Conservation (phyloP, 768 basidiomycete species). For the Tricholoma terreum region DNA sequence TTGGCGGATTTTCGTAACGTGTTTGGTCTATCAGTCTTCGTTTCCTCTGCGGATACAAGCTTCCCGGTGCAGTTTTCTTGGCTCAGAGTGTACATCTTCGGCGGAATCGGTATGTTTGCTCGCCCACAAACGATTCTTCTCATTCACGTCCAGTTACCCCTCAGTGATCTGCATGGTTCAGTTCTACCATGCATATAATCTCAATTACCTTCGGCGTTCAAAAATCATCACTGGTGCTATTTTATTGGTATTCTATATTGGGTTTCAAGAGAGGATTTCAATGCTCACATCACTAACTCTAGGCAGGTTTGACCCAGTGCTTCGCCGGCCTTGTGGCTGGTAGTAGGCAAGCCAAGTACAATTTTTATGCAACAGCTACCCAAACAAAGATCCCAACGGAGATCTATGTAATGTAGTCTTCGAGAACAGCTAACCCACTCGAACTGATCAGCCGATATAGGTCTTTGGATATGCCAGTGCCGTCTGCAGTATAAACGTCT, state of each 20-base stretch:
- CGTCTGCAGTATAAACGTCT: not conserved
- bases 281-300: not conserved
- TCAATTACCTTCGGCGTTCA: not conserved
- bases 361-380: slow-evolving; percentile 1
- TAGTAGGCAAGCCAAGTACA: not conserved
- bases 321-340: not conserved
- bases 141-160: not conserved
- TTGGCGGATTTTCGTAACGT: slow-evolving; percentile 5
- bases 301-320: not conserved
- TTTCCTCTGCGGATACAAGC: not conserved
- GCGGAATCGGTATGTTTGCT: not conserved
- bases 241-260: not conserved
- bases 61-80: not conserved
- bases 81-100: slow-evolving; percentile 5
- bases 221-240: not conserved
- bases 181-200: not conserved
- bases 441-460: not conserved
- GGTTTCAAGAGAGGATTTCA: not conserved
- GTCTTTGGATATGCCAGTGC: not conserved
- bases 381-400: not conserved
- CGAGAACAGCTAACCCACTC: not conserved
- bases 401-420: not conserved
- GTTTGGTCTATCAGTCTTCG: not conserved
- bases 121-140: too few species aligned
- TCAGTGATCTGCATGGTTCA: slow-evolving; percentile 4